phyloP scores from a whole-genome alignment of 148 eudicot species.

The Silene uniflora region DNA sequence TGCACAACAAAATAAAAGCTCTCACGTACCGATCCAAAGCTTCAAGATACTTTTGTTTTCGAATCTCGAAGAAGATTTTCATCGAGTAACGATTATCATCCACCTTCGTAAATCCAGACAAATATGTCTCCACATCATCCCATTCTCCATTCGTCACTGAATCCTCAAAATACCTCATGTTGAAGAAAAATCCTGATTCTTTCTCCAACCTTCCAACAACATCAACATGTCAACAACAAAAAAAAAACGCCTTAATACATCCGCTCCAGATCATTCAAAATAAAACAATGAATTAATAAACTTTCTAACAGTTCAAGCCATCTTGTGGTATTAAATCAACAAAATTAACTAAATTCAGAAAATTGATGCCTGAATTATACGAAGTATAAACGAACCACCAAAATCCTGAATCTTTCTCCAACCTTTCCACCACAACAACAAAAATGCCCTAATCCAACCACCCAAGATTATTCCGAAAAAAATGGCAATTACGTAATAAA shows the following conservation, averaged over 20 bases:
- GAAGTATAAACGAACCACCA: too few species aligned
- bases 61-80: conserved; percentile 72
- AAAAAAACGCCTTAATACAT: conserved; percentile 9
- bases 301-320: neutral
- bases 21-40: conserved; percentile 66
- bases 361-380: neutral
- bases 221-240: neutral
- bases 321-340: neutral
- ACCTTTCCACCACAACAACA: neutral
- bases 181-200: conserved; percentile 71
- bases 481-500: neutral
- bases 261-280: neutral
- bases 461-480: neutral
- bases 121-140: conserved; percentile 72
- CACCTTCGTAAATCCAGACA: conserved; percentile 64
- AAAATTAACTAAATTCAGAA: neutral
- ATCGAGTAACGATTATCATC: conserved; percentile 65
- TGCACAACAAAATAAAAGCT: neutral
- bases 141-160: conserved; percentile 61
- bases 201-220: conserved; percentile 53
- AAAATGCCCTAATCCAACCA: neutral
- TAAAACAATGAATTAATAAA: neutral
- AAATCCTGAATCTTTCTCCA: neutral
- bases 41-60: conserved; percentile 77
- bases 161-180: conserved; percentile 74